Percentiles rank a stretch among this genome's conserved stretches.
Conservation (phyloP, 2,329 filamentous ascomycete species). For the Sporothrix inflata region DNA sequence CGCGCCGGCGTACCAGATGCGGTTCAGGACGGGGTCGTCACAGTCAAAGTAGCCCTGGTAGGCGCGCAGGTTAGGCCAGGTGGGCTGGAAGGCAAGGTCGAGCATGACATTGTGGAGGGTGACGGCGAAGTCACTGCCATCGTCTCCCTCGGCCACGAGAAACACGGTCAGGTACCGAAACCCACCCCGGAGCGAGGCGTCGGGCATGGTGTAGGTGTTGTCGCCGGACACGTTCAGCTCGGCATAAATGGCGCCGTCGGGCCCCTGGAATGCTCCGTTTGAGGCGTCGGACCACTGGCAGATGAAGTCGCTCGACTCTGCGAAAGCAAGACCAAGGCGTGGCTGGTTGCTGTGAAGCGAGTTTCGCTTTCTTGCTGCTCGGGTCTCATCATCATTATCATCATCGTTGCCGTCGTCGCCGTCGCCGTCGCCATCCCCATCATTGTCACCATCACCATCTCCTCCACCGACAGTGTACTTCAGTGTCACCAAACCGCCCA, state of each 20-base stretch:
- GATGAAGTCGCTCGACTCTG: constrained; percentile 53
- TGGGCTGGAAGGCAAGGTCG: constrained; percentile 46
- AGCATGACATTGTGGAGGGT: constrained; percentile 42
- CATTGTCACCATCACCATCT: not conserved
- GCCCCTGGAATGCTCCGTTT: constrained; percentile 48
- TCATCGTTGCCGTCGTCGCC: constrained; percentile 33
- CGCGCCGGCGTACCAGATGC: constrained; percentile 56
- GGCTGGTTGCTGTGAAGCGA: not conserved
- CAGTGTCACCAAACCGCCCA: constrained; percentile 59
- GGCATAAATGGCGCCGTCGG: constrained; percentile 53
- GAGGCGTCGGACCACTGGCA: constrained; percentile 53
- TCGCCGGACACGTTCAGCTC: constrained; percentile 41
- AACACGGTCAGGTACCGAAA: constrained; percentile 58
- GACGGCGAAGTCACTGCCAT: constrained; percentile 29
- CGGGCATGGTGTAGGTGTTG: constrained; percentile 47
- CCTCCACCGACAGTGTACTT: constrained; percentile 46
- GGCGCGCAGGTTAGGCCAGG: constrained; percentile 52
- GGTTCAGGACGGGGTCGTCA: constrained; percentile 55
- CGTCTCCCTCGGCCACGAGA: constrained; percentile 33
- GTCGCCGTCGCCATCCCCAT: constrained; percentile 34
- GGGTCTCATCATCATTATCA: not conserved
- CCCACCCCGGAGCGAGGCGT: constrained; percentile 52
- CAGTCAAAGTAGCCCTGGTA: constrained; percentile 60
- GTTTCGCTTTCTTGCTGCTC: constrained; percentile 32
- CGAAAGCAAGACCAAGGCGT: constrained; percentile 51